A percentile compares a stretch with the other conserved stretches of the same genome.
Evolutionary conservation across 2,329 filamentous ascomycete species (phyloP).

Genomic region (Aspergillus novoparasiticus): DNA sequence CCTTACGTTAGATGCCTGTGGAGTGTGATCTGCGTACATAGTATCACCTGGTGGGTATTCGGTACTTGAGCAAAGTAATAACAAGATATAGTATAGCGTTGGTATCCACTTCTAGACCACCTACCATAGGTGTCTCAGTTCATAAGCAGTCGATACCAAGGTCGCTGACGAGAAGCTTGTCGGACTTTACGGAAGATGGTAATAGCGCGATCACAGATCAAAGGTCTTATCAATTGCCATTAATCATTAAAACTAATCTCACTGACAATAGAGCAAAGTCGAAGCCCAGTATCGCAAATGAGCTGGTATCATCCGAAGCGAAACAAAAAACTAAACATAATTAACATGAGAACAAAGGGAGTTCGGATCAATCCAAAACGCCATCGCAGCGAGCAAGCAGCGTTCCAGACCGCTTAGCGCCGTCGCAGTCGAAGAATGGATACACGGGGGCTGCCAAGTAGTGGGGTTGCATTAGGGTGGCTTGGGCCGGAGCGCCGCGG

Average conservation of each 20-base stretch:
- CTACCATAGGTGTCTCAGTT: not conserved
- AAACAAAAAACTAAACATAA: conserved; percentile 24
- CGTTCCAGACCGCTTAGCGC: conserved; percentile 16
- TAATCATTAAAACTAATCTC: conserved; percentile 32
- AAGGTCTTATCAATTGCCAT: conserved; percentile 33
- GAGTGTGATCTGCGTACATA: not conserved
- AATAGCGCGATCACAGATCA: conserved; percentile 2
- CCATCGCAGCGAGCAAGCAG: conserved; percentile 19
- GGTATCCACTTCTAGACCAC: not conserved
- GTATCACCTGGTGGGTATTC: not conserved
- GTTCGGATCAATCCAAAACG: conserved; percentile 17
- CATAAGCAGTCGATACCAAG: not conserved
- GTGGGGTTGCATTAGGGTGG: conserved; percentile 30
- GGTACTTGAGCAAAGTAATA: not conserved
- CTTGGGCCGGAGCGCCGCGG: conserved; percentile 32
- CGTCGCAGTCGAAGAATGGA: conserved; percentile 15
- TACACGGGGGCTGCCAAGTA: conserved; percentile 26
- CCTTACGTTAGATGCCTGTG: not conserved
- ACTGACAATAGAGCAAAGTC: conserved; percentile 25
- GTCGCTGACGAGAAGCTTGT: not conserved
- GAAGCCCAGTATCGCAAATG: conserved; percentile 35
- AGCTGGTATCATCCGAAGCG: conserved; percentile 43
- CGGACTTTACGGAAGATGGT: not conserved
- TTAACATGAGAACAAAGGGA: conserved; percentile 19
- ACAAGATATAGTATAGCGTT: not conserved